These are phyloP conservation scores for Sodiomyces alkalinus DNA, from an alignment of 2,329 filamentous ascomycete genomes.

Conservation along the genomic window DNA sequence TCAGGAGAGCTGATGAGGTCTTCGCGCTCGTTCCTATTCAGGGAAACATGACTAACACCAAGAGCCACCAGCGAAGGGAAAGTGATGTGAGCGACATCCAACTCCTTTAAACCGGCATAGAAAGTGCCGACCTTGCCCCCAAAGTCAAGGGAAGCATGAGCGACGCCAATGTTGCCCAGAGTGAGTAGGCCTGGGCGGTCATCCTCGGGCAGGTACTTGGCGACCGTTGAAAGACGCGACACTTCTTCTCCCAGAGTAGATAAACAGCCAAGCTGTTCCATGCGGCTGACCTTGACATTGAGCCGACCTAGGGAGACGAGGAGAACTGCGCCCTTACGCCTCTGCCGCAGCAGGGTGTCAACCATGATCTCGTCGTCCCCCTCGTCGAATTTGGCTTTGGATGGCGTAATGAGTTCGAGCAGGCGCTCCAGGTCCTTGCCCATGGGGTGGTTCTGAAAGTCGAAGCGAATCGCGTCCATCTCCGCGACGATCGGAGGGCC, in stretches of 20 bases:
- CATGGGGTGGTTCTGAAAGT: conserved; percentile 58
- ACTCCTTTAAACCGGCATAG: conserved; percentile 39
- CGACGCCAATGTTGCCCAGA: conserved; percentile 48
- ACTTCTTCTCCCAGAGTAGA: conserved; percentile 64
- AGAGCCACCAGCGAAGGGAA: conserved; percentile 70
- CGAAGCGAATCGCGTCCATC: conserved; percentile 50
- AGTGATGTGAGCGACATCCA: conserved; percentile 69
- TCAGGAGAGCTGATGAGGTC: conserved; percentile 48
- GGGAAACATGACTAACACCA: conserved; percentile 47
- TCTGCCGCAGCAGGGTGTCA: conserved; percentile 74
- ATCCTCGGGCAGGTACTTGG: conserved; percentile 92
- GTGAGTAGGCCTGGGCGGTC: conserved; percentile 80
- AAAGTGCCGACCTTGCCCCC: conserved; percentile 54
- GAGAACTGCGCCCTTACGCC: conserved; percentile 72
- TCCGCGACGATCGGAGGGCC: conserved; percentile 48
- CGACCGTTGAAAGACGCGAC: conserved; percentile 66
- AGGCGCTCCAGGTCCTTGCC: conserved; percentile 71
- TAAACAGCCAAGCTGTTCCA: conserved; percentile 52
- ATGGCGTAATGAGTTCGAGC: conserved; percentile 76
- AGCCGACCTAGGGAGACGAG: conserved; percentile 52
- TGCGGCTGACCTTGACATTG: conserved; percentile 44
- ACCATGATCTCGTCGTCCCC: conserved; percentile 88
- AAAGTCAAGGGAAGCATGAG: conserved; percentile 47
- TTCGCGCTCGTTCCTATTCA: conserved; percentile 52
- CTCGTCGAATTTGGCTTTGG: conserved; percentile 74